phyloP scores from a whole-genome alignment of 2,329 filamentous ascomycete genomes.

The Rutstroemia sp. region DNA sequence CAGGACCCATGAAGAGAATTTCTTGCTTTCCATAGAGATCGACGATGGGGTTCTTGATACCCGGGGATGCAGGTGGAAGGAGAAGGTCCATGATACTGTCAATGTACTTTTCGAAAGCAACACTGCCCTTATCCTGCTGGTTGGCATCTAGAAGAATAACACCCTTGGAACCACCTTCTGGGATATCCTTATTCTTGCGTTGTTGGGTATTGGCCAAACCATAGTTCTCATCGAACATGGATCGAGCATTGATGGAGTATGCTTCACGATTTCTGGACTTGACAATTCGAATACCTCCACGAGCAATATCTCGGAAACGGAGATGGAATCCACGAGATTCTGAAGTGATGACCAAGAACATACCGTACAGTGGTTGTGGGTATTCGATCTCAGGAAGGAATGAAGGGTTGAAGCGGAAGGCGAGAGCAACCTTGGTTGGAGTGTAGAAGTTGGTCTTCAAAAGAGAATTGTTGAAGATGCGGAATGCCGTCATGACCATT shows the following conservation, averaged over 20 bases:
- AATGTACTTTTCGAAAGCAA: conserved; percentile 99
- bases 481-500: conserved; percentile 96
- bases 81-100: conserved; percentile 96
- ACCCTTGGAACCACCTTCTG: conserved; percentile 95
- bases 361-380: conserved; percentile 86
- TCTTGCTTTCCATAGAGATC: conserved; percentile 92
- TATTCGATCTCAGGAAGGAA: conserved; percentile 93
- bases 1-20: conserved; percentile 96
- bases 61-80: conserved; percentile 79
- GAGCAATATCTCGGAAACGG: conserved; percentile 92
- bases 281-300: conserved; percentile 96
- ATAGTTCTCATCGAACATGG: conserved; percentile 98
- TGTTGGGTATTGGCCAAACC: conserved; percentile 97
- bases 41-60: conserved; percentile 98
- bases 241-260: conserved; percentile 92
- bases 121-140: conserved; percentile 85
- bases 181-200: conserved; percentile 99
- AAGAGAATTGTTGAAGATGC: conserved; percentile 86
- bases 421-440: conserved; percentile 94
- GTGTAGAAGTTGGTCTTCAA: conserved; percentile 95
- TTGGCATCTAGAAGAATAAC: conserved; percentile 90
- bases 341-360: conserved; percentile 97
- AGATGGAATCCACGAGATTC: conserved; percentile 97
- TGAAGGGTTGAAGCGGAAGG: conserved; percentile 82
- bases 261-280: conserved; percentile 96